Evolutionary conservation across 2,329 filamentous ascomycete species (phyloP), one percentile per base, ranked within the genome.

Genomic region (Aspergillus ochraceus): DNA sequence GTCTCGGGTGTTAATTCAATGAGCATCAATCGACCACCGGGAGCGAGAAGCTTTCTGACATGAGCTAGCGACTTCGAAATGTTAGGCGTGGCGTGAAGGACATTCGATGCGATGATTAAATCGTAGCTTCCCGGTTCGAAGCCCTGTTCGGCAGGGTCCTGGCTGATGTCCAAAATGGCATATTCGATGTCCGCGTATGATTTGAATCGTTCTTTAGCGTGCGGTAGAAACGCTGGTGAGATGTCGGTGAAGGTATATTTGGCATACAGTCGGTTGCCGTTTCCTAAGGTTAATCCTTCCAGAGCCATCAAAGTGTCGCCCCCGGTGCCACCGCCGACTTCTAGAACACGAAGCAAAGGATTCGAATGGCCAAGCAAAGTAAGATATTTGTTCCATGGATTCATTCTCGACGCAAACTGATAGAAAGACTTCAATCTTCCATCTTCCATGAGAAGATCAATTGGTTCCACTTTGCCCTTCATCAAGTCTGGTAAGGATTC

Each of bases 1-100:
- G 54, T 60, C 4, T 24, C 54, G 4, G 59, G 54, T 4, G 68
- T 72, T 2, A 78, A 62, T 59, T 85, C 82, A 5, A 78, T 59
- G 0, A 83, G 50, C 1, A 84, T 42, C 0, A 85, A 67, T 42
- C 78, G 76, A 0, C 82, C 83, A 1, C 77, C 80, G 0, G 81
- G 77, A 22, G 63, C 63, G 1, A 77, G 66, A 11, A 76, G 61
- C 6, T 59, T 59, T 3, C 64, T 64, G 0, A 75, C 61, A 57
- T 74, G 66, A 0, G n/a, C 49, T 32, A 75, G 52, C 6, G 67
- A 68, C n/a, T 63, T 63, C 4, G 65, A 58, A 2, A 75, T 53
- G 9, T 32, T 61, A 4, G 62, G 51, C 1, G 68, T 70, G 2
- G 64, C 68, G 49, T 69, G 70, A 2, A 70, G 36, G 12, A 70